Evolutionary conservation across 2,329 filamentous ascomycete species (phyloP).

Genomic region (Aspergillus melleus): DNA sequence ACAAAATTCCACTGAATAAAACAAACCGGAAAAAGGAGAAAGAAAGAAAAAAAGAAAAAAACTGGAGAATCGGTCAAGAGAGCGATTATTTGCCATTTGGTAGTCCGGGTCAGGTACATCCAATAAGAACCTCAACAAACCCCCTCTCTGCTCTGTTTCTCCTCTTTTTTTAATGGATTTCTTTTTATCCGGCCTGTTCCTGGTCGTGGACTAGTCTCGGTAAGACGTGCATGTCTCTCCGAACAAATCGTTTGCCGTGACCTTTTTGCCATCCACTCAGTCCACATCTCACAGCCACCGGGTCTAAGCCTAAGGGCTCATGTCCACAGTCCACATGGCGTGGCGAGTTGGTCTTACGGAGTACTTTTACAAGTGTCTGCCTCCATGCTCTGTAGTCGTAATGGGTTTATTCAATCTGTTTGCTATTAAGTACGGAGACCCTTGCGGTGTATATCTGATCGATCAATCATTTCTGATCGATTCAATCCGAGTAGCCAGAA

Average conservation of each 20-base stretch:
- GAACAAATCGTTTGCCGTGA: neutral
- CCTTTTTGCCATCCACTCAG: neutral
- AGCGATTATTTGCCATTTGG: no score
- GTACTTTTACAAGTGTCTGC: no score
- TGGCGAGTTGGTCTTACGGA: neutral
- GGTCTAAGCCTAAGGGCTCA: neutral
- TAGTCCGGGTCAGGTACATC: neutral
- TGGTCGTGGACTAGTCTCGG: neutral
- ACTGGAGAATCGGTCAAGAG: neutral
- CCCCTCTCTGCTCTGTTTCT: neutral
- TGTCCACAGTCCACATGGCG: slow-evolving; percentile 2
- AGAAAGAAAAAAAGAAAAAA: neutral
- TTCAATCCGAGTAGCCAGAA: no score
- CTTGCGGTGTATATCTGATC: no score
- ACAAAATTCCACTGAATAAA: no score
- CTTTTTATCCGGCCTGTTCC: neutral
- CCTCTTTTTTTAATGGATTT: neutral
- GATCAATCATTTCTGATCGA: no score
- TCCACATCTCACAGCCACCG: no score
- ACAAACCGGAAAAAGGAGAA: no score
- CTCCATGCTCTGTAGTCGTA: no score
- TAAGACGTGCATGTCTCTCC: neutral
- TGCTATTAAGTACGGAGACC: no score
- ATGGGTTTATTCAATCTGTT: no score
- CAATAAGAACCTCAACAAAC: neutral